A percentile compares a stretch with the other conserved stretches of the same genome.
Conservation (phyloP, 805 yeast species). For the Nakazawaea anatomiae region DNA sequence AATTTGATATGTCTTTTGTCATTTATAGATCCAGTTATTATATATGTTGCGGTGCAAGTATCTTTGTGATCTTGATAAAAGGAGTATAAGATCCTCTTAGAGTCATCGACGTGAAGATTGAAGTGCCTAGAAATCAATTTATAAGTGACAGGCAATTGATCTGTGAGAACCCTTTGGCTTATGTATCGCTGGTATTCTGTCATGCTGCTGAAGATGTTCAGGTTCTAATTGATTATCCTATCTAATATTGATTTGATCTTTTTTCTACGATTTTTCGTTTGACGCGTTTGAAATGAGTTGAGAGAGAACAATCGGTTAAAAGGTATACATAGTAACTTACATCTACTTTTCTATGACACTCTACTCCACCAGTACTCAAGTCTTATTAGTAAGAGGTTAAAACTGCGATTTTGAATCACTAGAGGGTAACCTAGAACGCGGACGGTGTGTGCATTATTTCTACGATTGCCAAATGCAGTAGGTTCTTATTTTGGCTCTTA, state of each 20-base stretch:
- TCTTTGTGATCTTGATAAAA: conserved; percentile 31
- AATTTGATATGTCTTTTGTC: conserved; percentile 3
- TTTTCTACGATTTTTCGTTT: not conserved
- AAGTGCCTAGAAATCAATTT: conserved; percentile 34
- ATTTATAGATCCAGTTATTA: conserved; percentile 31
- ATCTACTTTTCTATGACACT: too few species aligned
- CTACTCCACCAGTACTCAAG: too few species aligned
- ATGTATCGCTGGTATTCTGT: conserved; percentile 2
- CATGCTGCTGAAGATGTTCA: not conserved
- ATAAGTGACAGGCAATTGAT: conserved; percentile 27
- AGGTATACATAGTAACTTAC: not conserved
- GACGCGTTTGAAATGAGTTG: not conserved
- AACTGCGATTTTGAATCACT: too few species aligned
- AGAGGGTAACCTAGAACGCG: too few species aligned
- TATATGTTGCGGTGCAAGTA: conserved; percentile 32
- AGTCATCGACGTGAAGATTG: conserved; percentile 28
- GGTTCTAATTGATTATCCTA: not conserved
- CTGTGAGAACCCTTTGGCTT: conserved; percentile 1
- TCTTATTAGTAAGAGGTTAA: too few species aligned
- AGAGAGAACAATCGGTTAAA: not conserved
- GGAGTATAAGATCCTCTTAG: conserved; percentile 33
- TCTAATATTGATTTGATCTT: not conserved
- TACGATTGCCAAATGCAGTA: not conserved
- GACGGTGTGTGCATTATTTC: not conserved
- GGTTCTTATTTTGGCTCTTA: not conserved